A percentile compares a stretch with the other conserved stretches of the same genome.
Conservation (phyloP, 1,284 basidiomycete genomes). For the Trichosporon asahii region DNA sequence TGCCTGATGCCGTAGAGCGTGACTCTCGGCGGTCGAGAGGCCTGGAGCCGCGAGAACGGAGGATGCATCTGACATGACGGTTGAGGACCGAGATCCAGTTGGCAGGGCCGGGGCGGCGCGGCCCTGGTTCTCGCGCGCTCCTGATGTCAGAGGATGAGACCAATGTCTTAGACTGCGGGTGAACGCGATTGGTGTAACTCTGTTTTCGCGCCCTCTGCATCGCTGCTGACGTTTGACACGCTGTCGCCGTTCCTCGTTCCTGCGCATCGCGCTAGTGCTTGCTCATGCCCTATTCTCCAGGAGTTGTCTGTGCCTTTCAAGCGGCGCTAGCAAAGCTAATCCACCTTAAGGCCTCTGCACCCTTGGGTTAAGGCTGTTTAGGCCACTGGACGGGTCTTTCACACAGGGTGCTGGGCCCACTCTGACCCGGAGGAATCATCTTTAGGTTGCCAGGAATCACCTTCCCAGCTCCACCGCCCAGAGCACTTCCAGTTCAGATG, state of each 20-base stretch:
- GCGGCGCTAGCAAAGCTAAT: neutral
- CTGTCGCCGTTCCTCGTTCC: slow-evolving; percentile 1
- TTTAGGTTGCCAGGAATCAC: neutral
- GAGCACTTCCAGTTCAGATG: neutral
- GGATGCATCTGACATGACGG: neutral
- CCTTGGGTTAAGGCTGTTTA: neutral
- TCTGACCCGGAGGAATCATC: neutral
- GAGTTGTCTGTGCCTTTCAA: neutral
- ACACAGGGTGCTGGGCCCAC: neutral
- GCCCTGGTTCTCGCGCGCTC: neutral
- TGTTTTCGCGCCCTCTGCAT: neutral
- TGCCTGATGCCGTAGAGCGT: neutral
- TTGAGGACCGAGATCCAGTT: neutral
- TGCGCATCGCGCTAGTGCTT: neutral
- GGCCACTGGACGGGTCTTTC: neutral
- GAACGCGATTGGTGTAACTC: neutral
- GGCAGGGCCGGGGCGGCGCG: neutral
- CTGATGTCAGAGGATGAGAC: slow-evolving; percentile 10
- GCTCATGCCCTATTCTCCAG: neutral
- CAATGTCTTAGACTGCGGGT: slow-evolving; percentile 3
- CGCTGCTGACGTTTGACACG: neutral
- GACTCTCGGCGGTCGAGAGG: neutral
- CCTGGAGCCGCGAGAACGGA: too few relatives aligned
- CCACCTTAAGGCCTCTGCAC: slow-evolving; percentile 1
- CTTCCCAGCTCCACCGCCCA: too few relatives aligned